Evolutionary conservation across 331 rosid genomes (phyloP).

Genomic region (Phaseolus coccineus): DNA sequence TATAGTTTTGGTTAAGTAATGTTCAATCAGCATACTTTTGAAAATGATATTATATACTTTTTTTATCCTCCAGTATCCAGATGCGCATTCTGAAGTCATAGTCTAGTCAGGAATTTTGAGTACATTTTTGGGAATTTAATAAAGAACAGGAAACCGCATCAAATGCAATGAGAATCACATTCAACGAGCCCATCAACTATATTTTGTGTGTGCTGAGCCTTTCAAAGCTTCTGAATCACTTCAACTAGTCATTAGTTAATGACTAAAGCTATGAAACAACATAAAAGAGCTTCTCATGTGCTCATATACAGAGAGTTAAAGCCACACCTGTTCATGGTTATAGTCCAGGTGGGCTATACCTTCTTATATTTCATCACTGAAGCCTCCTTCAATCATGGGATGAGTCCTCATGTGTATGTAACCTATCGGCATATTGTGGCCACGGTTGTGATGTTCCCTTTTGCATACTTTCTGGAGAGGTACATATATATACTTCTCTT

Average conservation of each 20-base stretch:
- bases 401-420: slow-evolving; percentile 81
- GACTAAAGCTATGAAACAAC: slow-evolving; percentile 45
- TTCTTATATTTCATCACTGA: slow-evolving; percentile 65
- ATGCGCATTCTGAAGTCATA: neutral
- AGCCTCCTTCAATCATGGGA: slow-evolving; percentile 89
- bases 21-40: neutral
- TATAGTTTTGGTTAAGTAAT: neutral
- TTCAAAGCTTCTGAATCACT: slow-evolving; percentile 29
- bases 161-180: slow-evolving; percentile 51
- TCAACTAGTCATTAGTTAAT: neutral
- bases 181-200: slow-evolving; percentile 28
- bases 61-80: neutral
- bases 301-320: slow-evolving; percentile 55
- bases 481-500: slow-evolving; percentile 28
- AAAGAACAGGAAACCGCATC: slow-evolving; percentile 54
- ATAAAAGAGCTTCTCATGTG: slow-evolving; percentile 8
- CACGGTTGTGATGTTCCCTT: slow-evolving; percentile 64
- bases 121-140: slow-evolving; percentile 39
- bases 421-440: slow-evolving; percentile 75
- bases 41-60: slow-evolving; percentile 21
- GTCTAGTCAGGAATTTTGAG: slow-evolving; percentile 27
- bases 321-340: slow-evolving; percentile 78
- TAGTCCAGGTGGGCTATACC: slow-evolving; percentile 62
- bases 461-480: slow-evolving; percentile 90
- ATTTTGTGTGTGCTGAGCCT: slow-evolving; percentile 29